Conservation (phyloP, 1,284 basidiomycete species). For the Fomitopsis schrenkii region DNA sequence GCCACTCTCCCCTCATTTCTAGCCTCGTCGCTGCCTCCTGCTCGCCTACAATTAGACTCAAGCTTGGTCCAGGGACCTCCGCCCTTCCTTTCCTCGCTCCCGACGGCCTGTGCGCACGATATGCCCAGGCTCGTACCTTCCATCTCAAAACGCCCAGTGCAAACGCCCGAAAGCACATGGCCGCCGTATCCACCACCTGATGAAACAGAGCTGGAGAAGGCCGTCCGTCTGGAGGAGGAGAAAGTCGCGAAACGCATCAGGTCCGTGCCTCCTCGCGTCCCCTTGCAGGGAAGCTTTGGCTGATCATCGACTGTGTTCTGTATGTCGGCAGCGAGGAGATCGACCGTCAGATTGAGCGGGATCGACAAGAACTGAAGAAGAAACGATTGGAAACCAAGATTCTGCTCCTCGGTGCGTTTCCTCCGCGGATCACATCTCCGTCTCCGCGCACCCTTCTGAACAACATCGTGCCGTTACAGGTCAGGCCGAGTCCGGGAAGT, state of each 20-base stretch:
- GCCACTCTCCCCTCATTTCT: background rate
- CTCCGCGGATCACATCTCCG: background rate
- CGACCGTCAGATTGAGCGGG: conserved; percentile 43
- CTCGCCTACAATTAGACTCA: background rate
- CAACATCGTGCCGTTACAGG: conserved; percentile 30
- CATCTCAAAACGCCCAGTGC: background rate
- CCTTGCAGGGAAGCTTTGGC: background rate
- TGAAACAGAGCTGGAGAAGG: conserved; percentile 21
- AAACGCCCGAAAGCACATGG: conserved; percentile 12
- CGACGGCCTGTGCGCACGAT: background rate
- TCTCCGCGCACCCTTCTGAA: background rate
- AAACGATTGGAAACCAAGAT: conserved; percentile 40
- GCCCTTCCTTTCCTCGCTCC: background rate
- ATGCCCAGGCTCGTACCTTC: background rate
- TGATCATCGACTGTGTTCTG: background rate
- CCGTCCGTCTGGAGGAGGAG: conserved; percentile 39
- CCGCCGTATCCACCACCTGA: conserved; percentile 20
- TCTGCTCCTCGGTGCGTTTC: conserved; percentile 46
- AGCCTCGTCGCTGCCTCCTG: background rate
- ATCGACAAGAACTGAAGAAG: conserved; percentile 35
- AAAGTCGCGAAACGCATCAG: conserved; percentile 48
- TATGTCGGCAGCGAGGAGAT: conserved; percentile 42
- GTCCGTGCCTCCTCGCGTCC: background rate
- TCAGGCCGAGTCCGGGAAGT: conserved; percentile 65
- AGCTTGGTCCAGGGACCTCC: background rate